A percentile compares a stretch with the other conserved stretches of the same genome.
These are phyloP conservation scores for Penicillium nordicum DNA, from an alignment of 2,329 filamentous ascomycete genomes.

Conservation along the genomic window DNA sequence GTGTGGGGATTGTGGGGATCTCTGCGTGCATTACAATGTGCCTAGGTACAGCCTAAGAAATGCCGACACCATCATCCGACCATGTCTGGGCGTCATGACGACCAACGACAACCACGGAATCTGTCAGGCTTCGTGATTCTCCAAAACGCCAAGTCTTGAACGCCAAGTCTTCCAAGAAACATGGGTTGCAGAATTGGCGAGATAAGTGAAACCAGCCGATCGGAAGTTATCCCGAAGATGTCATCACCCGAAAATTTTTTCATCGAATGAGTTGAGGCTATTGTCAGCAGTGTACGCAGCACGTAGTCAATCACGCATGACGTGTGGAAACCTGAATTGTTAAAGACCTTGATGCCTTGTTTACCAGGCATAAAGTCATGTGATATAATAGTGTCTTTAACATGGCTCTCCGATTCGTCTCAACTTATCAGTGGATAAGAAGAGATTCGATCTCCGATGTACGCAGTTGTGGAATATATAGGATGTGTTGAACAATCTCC, in stretches of 20 bases:
- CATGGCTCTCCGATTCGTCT: not conserved
- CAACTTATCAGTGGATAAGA: not conserved
- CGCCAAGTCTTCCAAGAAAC: constrained; percentile 1
- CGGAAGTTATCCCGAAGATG: not conserved
- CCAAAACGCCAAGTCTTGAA: not conserved
- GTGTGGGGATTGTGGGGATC: not conserved
- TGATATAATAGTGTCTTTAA: not conserved
- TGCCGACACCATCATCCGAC: constrained; percentile 1
- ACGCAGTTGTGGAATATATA: not conserved
- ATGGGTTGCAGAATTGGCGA: not conserved
- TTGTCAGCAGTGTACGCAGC: not conserved
- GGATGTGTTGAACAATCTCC: too few relatives aligned
- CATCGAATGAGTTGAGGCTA: not conserved
- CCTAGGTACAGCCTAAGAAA: not conserved
- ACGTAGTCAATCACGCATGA: not conserved
- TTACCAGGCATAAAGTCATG: not conserved
- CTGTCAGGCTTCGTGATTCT: not conserved
- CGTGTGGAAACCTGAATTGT: too few relatives aligned
- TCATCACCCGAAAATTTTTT: not conserved
- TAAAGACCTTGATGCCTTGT: not conserved
- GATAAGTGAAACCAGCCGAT: not conserved
- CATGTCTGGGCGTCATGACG: not conserved
- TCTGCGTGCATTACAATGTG: not conserved
- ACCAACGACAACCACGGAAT: not conserved
- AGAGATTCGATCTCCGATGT: not conserved